phyloP scores from a whole-genome alignment of 208 protist species.

The Crithidia thermophila region DNA sequence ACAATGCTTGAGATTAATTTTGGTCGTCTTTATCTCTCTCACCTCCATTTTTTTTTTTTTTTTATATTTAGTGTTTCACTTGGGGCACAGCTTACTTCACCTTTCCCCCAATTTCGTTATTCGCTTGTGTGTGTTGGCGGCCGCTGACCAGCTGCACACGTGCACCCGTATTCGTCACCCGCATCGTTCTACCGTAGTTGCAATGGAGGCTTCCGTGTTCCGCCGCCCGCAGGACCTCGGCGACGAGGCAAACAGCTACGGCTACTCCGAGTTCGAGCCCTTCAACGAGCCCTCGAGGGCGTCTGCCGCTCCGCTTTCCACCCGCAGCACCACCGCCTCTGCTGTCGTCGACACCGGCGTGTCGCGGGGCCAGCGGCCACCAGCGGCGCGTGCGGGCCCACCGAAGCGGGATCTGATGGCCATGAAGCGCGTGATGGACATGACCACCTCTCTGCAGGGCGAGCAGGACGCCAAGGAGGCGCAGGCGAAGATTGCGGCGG shows the following conservation, averaged over 20 bases:
- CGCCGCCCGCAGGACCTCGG: conserved; percentile 10
- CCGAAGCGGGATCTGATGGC: conserved; percentile 18
- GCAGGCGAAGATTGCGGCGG: neutral
- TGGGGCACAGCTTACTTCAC: neutral
- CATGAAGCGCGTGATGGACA: conserved; percentile 20
- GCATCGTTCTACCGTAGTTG: neutral
- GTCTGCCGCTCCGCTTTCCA: neutral
- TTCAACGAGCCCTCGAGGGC: conserved; percentile 1
- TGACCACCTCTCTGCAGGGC: conserved; percentile 23
- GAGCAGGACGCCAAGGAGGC: conserved; percentile 23
- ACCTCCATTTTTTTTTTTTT: neutral
- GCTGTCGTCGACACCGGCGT: neutral
- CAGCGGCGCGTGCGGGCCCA: neutral
- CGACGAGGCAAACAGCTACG: conserved; percentile 23
- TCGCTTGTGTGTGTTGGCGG: neutral
- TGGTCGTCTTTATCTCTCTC: too few relatives aligned
- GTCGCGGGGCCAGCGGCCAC: neutral
- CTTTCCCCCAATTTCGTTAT: neutral
- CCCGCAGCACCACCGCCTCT: neutral
- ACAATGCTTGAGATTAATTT: too few relatives aligned
- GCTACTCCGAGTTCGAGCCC: conserved; percentile 16
- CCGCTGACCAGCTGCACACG: too few relatives aligned
- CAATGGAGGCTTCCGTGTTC: conserved; percentile 5
- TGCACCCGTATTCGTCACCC: neutral
- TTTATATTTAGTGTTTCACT: neutral